A percentile compares a stretch with the other conserved stretches of the same genome.
phyloP scores from a whole-genome alignment of 805 yeast species.

The Blastobotrys terrestris region DNA sequence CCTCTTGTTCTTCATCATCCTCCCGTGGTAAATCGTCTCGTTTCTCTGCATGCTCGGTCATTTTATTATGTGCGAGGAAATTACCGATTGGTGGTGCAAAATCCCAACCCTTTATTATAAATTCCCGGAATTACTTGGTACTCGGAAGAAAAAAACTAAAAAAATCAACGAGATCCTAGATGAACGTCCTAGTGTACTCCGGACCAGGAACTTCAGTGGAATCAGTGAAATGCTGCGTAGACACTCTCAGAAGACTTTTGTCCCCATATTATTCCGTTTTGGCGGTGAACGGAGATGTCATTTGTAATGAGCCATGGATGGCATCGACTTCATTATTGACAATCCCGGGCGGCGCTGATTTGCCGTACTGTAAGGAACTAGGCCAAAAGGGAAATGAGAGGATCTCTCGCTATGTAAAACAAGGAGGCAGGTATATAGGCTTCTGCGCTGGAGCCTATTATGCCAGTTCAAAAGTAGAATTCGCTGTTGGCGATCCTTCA shows the following conservation, averaged over 20 bases:
- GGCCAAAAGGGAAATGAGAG: conserved; percentile 61
- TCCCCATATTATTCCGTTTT: conserved; percentile 88
- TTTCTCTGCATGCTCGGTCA: neutral
- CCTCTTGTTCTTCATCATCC: conserved; percentile 29
- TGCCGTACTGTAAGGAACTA: conserved; percentile 71
- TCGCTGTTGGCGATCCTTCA: conserved; percentile 63
- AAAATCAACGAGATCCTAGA: too few relatives aligned
- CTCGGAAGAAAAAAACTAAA: too few relatives aligned
- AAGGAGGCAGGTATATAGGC: conserved; percentile 81
- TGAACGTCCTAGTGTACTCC: conserved; percentile 72
- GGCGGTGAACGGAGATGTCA: conserved; percentile 54
- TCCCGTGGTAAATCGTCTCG: neutral
- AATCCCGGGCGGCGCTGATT: conserved; percentile 95
- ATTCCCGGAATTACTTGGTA: too few relatives aligned
- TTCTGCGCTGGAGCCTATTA: conserved; percentile 96
- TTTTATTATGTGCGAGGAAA: neutral
- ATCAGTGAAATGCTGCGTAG: conserved; percentile 76
- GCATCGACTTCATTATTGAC: conserved; percentile 71
- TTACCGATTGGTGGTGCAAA: neutral
- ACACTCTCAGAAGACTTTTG: conserved; percentile 63
- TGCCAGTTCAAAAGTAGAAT: conserved; percentile 68
- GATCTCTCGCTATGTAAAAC: conserved; percentile 57
- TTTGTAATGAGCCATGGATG: conserved; percentile 84
- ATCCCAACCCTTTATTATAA: conserved; percentile 1
- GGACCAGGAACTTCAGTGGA: conserved; percentile 84